Percentiles rank a stretch among this genome's conserved stretches.
These are phyloP conservation scores for Helotiales sp. DNA, from an alignment of 2,329 filamentous ascomycete species.

Conservation along the genomic window DNA sequence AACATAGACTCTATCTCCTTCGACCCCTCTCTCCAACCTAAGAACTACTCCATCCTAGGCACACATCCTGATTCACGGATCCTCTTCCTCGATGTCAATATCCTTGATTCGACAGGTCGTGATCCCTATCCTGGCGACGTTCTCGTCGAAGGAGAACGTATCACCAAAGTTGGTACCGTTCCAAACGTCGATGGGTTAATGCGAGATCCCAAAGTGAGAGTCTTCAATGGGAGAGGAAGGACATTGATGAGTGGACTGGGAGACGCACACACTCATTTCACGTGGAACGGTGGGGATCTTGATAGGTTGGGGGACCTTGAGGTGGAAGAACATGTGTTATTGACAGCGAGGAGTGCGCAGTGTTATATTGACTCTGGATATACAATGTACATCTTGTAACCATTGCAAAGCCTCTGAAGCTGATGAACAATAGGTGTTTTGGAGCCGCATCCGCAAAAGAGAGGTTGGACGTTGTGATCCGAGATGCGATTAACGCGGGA, in stretches of 20 bases:
- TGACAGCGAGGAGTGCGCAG: conserved; percentile 44
- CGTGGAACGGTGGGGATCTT: conserved; percentile 48
- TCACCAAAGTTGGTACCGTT: conserved; percentile 32
- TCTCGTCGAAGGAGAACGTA: conserved; percentile 32
- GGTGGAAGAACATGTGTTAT: conserved; percentile 48
- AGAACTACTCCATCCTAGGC: conserved; percentile 20
- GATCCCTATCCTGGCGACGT: conserved; percentile 35
- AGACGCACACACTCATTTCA: conserved; percentile 50
- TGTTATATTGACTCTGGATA: conserved; percentile 50
- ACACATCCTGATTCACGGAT: conserved; percentile 29
- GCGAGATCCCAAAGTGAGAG: conserved; percentile 20
- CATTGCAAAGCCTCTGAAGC: neutral
- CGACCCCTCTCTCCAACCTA: conserved; percentile 17
- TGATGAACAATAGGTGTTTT: conserved; percentile 20
- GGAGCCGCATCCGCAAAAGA: conserved; percentile 27
- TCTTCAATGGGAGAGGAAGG: conserved; percentile 28
- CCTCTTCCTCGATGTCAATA: conserved; percentile 35
- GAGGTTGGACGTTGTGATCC: conserved; percentile 44
- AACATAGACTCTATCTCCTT: conserved; percentile 21
- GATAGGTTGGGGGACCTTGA: conserved; percentile 42
- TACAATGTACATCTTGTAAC: conserved; percentile 40
- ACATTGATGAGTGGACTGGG: conserved; percentile 51
- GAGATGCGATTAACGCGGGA: conserved; percentile 49
- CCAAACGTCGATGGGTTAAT: conserved; percentile 25
- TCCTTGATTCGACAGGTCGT: conserved; percentile 36